Evolutionary conservation across 805 yeast species (phyloP).

Genomic region (Teunomyces funiuensis): DNA sequence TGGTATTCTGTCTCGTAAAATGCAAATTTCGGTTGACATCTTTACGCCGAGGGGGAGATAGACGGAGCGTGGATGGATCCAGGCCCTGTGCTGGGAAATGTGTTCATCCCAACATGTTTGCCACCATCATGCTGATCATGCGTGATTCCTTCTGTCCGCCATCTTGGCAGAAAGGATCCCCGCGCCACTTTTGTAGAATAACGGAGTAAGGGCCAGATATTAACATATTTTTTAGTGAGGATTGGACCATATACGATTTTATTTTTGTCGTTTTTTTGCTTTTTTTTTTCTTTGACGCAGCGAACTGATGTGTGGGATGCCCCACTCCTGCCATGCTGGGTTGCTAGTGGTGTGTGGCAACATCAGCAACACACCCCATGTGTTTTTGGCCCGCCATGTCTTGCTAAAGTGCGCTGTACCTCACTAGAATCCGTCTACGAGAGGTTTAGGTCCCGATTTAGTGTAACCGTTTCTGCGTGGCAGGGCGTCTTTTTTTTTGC

Average conservation of each 20-base stretch:
- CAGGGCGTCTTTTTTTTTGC: not conserved
- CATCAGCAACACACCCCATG: no score
- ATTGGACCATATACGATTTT: constrained; percentile 5
- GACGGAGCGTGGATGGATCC: not conserved
- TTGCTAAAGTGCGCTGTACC: no score
- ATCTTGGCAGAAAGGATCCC: constrained; percentile 4
- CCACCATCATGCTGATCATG: no score
- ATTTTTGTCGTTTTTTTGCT: not conserved
- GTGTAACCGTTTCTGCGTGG: constrained; percentile 4
- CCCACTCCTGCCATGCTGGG: no score
- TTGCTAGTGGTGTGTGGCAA: no score
- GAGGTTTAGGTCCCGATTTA: constrained; percentile 1
- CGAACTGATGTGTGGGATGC: no score
- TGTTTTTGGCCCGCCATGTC: no score
- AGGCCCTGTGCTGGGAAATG: no score
- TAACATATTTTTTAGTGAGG: constrained; percentile 5
- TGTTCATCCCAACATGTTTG: no score
- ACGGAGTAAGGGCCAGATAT: constrained; percentile 4
- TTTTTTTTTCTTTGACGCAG: constrained; percentile 2
- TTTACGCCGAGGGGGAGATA: no score
- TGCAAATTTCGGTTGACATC: not conserved
- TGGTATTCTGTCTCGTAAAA: not conserved
- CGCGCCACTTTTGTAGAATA: constrained; percentile 1
- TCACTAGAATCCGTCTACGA: no score
- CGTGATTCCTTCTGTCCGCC: no score